Evolutionary conservation across 192 early-diverging fungal genomes (phyloP).

Genomic region (Coemansia sp.): DNA sequence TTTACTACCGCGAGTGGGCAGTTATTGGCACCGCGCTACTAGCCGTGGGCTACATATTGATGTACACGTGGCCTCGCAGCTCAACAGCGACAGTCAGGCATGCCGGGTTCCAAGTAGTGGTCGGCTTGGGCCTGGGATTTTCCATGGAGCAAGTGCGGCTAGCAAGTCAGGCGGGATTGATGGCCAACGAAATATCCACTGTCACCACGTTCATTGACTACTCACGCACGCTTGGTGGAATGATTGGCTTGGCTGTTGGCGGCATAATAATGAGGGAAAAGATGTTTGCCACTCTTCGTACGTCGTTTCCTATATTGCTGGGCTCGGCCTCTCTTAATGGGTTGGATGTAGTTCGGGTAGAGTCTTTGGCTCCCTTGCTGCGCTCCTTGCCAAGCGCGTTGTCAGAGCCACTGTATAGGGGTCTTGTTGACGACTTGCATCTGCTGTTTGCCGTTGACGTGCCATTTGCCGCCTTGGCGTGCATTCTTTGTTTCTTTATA

Average conservation of each 20-base stretch:
- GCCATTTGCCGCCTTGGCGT: constrained; percentile 45
- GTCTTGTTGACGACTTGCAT: constrained; percentile 35
- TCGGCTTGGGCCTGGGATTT: constrained; percentile 54
- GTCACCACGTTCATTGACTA: constrained; percentile 56
- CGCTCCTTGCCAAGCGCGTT: constrained; percentile 10
- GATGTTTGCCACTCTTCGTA: constrained; percentile 31
- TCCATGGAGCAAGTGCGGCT: constrained; percentile 53
- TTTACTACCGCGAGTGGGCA: constrained; percentile 41
- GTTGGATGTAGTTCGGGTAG: constrained; percentile 31
- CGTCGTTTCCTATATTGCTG: constrained; percentile 14
- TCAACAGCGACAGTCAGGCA: constrained; percentile 7
- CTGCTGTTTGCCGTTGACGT: constrained; percentile 47
- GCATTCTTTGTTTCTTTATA: constrained; percentile 44
- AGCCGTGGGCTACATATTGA: constrained; percentile 45
- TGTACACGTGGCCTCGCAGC: constrained; percentile 44
- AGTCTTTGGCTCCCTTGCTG: constrained; percentile 43
- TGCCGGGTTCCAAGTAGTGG: constrained; percentile 34
- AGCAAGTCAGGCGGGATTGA: constrained; percentile 40
- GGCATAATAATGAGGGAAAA: constrained; percentile 51
- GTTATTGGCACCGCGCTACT: constrained; percentile 44
- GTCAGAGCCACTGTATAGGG: constrained; percentile 23
- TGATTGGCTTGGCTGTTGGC: constrained; percentile 52
- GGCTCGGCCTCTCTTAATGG: constrained; percentile 9
- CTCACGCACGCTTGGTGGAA: constrained; percentile 53
- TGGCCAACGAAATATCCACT: constrained; percentile 40